Conservation (phyloP, 2,329 filamentous ascomycete species). For the Neonectria magnoliae region DNA sequence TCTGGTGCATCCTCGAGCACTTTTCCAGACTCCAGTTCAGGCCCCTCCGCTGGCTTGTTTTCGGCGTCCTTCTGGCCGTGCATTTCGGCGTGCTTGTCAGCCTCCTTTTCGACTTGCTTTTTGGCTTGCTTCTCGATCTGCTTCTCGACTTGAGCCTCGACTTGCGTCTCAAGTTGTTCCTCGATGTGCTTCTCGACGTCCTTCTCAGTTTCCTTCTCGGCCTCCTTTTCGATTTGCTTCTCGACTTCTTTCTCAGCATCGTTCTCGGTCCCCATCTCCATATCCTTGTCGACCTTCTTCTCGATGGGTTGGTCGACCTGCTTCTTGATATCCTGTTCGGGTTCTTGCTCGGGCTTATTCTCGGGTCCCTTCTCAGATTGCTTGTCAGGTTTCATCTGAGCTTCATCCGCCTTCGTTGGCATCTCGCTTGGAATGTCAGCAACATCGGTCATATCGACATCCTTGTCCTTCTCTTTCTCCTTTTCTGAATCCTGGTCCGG, state of each 20-base stretch:
- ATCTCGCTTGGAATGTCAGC: constrained; percentile 6
- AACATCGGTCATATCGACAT: constrained; percentile 39
- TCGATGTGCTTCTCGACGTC: neutral
- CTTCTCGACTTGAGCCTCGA: neutral
- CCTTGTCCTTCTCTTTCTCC: constrained; percentile 11
- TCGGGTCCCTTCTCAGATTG: neutral
- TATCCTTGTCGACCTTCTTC: neutral
- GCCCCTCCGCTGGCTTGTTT: neutral
- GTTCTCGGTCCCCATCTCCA: neutral
- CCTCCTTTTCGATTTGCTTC: neutral
- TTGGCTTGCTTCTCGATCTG: neutral
- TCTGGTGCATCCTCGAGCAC: neutral
- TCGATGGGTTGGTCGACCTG: neutral
- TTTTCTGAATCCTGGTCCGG: constrained; percentile 6
- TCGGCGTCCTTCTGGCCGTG: neutral
- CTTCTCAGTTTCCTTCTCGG: constrained; percentile 9
- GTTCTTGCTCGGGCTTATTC: neutral
- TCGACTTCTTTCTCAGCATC: neutral
- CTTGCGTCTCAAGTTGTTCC: neutral
- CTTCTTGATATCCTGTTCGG: neutral
- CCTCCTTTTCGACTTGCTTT: neutral
- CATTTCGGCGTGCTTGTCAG: neutral
- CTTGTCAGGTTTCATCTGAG: neutral
- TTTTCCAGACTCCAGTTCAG: neutral
- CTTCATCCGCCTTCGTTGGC: neutral